These are phyloP conservation scores for Boletus pseudo-olivaceus DNA, from an alignment of 768 basidiomycete genomes.

Conservation along the genomic window DNA sequence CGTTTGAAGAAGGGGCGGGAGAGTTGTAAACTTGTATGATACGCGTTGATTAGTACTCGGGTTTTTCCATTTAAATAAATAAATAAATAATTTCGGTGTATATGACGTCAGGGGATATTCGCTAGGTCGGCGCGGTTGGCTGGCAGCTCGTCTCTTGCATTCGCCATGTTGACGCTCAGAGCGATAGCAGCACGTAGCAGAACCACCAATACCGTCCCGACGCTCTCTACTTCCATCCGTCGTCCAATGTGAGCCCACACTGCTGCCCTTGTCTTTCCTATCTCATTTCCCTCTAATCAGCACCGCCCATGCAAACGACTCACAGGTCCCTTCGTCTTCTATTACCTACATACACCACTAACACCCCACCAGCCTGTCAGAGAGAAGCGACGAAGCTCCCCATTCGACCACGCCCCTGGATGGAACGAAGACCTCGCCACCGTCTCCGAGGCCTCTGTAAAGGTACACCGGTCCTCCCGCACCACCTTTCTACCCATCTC, in stretches of 20 bases:
- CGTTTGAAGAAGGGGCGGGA: neutral
- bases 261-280: neutral
- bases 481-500: neutral
- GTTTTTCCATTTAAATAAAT: neutral
- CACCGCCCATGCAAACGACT: conserved; percentile 59
- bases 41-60: too few relatives aligned
- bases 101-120: conserved; percentile 16
- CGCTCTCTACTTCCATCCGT: neutral
- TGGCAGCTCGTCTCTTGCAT: neutral
- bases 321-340: conserved; percentile 37
- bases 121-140: too few relatives aligned
- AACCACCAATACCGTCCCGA: neutral
- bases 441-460: conserved; percentile 61
- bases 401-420: conserved; percentile 51
- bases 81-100: neutral
- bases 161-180: conserved; percentile 16
- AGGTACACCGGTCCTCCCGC: conserved; percentile 36
- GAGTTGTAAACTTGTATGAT: neutral
- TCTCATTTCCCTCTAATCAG: conserved; percentile 21
- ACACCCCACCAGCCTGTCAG: conserved; percentile 41
- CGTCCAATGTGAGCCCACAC: conserved; percentile 2
- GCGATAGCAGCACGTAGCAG: neutral
- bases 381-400: conserved; percentile 53
- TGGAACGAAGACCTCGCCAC: conserved; percentile 70
- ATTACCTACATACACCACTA: neutral